phyloP scores from a whole-genome alignment of 2,329 filamentous ascomycete genomes.

The Pseudocercospora macadamiae region DNA sequence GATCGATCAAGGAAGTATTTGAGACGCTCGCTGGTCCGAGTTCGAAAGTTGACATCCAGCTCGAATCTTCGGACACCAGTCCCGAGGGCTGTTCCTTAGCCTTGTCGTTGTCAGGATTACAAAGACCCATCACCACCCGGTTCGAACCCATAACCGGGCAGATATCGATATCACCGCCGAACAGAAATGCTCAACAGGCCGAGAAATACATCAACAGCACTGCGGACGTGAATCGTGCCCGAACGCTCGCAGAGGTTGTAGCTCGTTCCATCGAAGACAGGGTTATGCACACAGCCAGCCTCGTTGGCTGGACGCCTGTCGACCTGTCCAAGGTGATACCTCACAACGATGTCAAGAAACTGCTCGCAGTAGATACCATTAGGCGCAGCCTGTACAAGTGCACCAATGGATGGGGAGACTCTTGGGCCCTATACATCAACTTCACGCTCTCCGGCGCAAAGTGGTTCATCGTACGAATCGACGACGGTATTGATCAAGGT shows the following conservation, averaged over 20 bases:
- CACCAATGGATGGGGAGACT: constrained; percentile 68
- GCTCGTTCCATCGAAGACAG: constrained; percentile 56
- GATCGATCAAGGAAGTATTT: constrained; percentile 66
- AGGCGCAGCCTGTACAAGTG: constrained; percentile 68
- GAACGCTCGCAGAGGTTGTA: constrained; percentile 15
- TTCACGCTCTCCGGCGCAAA: constrained; percentile 73
- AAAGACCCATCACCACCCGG: constrained; percentile 60
- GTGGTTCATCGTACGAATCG: constrained; percentile 76
- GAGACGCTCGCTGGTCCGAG: constrained; percentile 41
- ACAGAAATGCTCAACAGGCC: constrained; percentile 46
- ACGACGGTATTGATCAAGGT: constrained; percentile 36
- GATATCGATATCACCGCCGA: constrained; percentile 67
- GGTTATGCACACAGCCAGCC: constrained; percentile 62
- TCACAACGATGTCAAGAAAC: constrained; percentile 50
- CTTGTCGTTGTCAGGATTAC: constrained; percentile 69
- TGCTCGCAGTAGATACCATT: constrained; percentile 66
- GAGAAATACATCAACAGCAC: constrained; percentile 70
- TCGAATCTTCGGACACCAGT: constrained; percentile 62
- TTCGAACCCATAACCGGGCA: constrained; percentile 80
- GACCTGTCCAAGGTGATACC: constrained; percentile 25
- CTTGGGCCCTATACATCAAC: constrained; percentile 72
- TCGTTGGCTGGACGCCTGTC: constrained; percentile 65
- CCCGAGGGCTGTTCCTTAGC: constrained; percentile 69
- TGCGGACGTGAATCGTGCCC: constrained; percentile 40
- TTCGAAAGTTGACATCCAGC: constrained; percentile 34